Percentiles rank a stretch among this genome's conserved stretches.
Evolutionary conservation across 192 early-diverging fungal genomes (phyloP).

Genomic region (Backusella morwellensis): DNA sequence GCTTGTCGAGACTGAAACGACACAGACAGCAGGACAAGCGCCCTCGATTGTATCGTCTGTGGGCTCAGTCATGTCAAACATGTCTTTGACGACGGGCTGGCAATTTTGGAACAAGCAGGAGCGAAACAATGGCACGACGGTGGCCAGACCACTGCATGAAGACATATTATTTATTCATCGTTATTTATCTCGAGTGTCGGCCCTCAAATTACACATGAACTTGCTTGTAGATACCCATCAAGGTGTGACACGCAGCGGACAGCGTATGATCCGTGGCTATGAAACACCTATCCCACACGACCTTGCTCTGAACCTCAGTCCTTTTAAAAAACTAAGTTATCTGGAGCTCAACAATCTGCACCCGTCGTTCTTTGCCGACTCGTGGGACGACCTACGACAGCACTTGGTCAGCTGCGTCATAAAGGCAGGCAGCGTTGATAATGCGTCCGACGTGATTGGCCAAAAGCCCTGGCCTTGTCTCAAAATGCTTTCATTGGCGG

Average conservation of each 20-base stretch:
- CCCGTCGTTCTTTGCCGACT: constrained; percentile 36
- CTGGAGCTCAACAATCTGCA: constrained; percentile 51
- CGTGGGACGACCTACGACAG: constrained; percentile 46
- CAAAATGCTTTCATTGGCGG: constrained; percentile 42
- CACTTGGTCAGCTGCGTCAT: constrained; percentile 44
- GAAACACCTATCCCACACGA: constrained; percentile 26
- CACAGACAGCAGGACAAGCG: constrained; percentile 39
- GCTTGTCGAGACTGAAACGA: constrained; percentile 32
- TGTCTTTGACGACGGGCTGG: constrained; percentile 29
- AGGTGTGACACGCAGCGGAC: constrained; percentile 25
- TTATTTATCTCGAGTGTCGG: constrained; percentile 40
- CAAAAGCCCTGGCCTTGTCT: constrained; percentile 30
- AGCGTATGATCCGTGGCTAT: constrained; percentile 28
- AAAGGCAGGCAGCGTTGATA: constrained; percentile 41
- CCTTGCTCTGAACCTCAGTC: constrained; percentile 30
- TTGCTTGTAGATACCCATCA: constrained; percentile 18
- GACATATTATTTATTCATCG: constrained; percentile 51
- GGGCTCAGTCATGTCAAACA: constrained; percentile 35
- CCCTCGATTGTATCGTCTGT: constrained; percentile 42
- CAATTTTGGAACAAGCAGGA: constrained; percentile 33
- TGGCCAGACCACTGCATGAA: constrained; percentile 32
- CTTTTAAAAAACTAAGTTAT: constrained; percentile 45
- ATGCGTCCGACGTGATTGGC: constrained; percentile 43
- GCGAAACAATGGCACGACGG: not conserved
- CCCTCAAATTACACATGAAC: constrained; percentile 41